These are phyloP conservation scores for Tremella yokohamensis DNA, from an alignment of 768 basidiomycete species.

Conservation along the genomic window DNA sequence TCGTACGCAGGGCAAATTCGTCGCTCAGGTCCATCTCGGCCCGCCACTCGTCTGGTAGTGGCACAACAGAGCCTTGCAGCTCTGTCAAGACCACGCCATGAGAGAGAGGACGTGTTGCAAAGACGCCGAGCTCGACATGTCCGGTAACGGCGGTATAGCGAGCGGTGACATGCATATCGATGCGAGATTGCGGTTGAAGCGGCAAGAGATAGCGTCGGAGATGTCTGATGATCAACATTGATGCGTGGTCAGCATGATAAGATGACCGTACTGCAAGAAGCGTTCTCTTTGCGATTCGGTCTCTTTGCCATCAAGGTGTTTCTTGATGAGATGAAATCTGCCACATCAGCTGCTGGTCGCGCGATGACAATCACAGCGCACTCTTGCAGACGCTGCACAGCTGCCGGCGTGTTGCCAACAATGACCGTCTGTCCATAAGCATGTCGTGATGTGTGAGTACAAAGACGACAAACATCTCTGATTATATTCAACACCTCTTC, in stretches of 20 bases:
- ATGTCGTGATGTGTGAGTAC: not conserved
- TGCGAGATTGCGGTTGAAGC: slow-evolving; percentile 36
- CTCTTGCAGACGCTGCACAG: slow-evolving; percentile 37
- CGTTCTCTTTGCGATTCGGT: slow-evolving; percentile 34
- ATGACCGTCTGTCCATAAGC: slow-evolving; percentile 33
- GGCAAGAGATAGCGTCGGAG: slow-evolving; percentile 43
- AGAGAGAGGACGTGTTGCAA: slow-evolving; percentile 35
- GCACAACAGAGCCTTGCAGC: slow-evolving; percentile 43
- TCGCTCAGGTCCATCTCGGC: slow-evolving; percentile 39
- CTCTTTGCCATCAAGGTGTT: slow-evolving; percentile 30
- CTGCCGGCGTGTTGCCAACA: slow-evolving; percentile 22
- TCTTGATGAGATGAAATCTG: slow-evolving; percentile 38
- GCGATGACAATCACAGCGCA: slow-evolving; percentile 15
- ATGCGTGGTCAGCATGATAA: not conserved
- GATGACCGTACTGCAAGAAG: slow-evolving; percentile 34
- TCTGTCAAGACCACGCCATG: slow-evolving; percentile 31
- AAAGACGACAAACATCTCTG: slow-evolving; percentile 32
- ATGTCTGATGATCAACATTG: slow-evolving; percentile 26
- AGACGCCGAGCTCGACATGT: slow-evolving; percentile 46
- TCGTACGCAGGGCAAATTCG: slow-evolving; percentile 23
- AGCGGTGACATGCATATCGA: slow-evolving; percentile 46
- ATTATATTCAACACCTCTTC: slow-evolving; percentile 42
- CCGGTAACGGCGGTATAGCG: slow-evolving; percentile 42
- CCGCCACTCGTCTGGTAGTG: slow-evolving; percentile 42
- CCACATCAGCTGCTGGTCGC: not conserved